Evolutionary conservation across 306 rosid genomes (phyloP).

Genomic region (Morella rubra): DNA sequence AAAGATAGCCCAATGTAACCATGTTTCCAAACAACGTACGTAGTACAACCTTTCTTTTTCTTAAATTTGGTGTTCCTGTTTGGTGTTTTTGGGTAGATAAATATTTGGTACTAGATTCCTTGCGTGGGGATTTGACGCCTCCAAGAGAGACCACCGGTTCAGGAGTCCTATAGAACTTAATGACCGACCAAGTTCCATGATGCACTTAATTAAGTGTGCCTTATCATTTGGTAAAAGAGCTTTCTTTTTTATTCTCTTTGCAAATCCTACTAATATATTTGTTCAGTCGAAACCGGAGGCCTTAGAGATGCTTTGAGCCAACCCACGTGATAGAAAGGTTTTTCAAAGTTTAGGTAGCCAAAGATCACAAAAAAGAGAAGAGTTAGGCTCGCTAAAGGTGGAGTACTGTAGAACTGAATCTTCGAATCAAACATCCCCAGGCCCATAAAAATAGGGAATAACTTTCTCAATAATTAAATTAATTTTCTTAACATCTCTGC

Average conservation of each 20-base stretch:
- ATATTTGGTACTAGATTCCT: background rate
- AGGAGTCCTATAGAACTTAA: no score
- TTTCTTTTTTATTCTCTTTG: background rate
- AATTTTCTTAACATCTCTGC: background rate
- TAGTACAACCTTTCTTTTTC: background rate
- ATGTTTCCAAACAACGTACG: background rate
- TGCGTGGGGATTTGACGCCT: no score
- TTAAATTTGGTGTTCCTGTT: no score
- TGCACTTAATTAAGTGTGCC: no score
- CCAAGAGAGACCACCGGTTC: no score
- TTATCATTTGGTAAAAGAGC: background rate
- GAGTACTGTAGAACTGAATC: conserved; percentile 6
- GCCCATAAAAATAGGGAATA: conserved; percentile 29
- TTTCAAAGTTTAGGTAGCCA: conserved; percentile 20
- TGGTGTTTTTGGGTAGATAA: no score
- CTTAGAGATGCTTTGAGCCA: conserved; percentile 35
- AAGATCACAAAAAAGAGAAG: conserved; percentile 38
- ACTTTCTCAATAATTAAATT: conserved; percentile 13
- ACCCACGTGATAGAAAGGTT: conserved; percentile 32
- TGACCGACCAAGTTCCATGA: no score
- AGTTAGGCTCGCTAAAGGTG: conserved; percentile 44
- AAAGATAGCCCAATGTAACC: background rate
- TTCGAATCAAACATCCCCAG: conserved; percentile 34
- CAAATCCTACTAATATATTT: background rate
- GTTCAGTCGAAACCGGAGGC: conserved; percentile 1